Conservation (phyloP, 2,329 filamentous ascomycete species). For the Fusarium sambucinum region DNA sequence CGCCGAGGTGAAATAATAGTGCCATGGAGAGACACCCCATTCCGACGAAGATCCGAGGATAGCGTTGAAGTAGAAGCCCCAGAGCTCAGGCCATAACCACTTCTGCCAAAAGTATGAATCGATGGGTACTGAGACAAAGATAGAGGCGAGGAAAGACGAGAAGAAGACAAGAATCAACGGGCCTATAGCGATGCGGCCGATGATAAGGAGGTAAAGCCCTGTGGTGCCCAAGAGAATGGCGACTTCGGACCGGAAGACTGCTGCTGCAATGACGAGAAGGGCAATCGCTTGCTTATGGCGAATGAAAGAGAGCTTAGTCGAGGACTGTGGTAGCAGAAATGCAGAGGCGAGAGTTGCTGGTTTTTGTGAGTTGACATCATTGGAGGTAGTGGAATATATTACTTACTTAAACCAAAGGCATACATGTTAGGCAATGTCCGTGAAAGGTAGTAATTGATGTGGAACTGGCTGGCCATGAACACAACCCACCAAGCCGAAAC, state of each 20-base stretch:
- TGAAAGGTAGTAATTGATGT: conserved; percentile 92
- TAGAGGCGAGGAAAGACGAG: conserved; percentile 72
- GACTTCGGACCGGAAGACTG: conserved; percentile 90
- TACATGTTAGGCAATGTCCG: conserved; percentile 97
- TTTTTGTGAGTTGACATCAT: background rate
- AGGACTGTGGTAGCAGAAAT: conserved; percentile 56
- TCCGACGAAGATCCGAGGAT: conserved; percentile 83
- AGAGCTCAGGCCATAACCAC: conserved; percentile 88
- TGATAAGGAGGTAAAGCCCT: conserved; percentile 72
- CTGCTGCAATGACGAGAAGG: conserved; percentile 81
- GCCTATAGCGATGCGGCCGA: conserved; percentile 63
- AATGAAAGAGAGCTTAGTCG: conserved; percentile 47
- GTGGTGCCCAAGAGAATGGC: conserved; percentile 81
- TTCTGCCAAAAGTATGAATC: conserved; percentile 97
- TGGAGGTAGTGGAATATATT: background rate
- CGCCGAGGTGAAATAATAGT: conserved; percentile 86
- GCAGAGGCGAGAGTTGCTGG: conserved; percentile 74
- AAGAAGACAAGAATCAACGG: conserved; percentile 75
- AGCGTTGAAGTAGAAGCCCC: conserved; percentile 92
- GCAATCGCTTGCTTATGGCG: conserved; percentile 75
- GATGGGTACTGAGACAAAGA: conserved; percentile 77
- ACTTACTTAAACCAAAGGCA: conserved; percentile 85
- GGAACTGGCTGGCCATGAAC: conserved; percentile 87
- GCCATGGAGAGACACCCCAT: conserved; percentile 89
- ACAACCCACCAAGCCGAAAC: conserved; percentile 83